Percentiles rank a stretch among this genome's conserved stretches.
Evolutionary conservation across 1,284 basidiomycete species (phyloP).

Genomic region (Cryptococcus sp.): DNA sequence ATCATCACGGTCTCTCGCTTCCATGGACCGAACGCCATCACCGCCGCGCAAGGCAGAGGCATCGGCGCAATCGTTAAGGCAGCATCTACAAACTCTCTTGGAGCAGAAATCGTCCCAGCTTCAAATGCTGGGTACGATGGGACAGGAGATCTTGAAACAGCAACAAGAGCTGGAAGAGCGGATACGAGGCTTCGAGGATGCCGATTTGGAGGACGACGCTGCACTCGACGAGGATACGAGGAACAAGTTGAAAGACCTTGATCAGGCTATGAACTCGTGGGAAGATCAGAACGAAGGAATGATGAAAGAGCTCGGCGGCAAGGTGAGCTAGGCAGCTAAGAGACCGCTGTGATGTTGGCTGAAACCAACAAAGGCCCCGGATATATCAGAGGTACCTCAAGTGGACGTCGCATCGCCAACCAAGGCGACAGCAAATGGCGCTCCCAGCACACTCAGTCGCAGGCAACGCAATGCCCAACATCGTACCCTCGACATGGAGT

Average conservation of each 20-base stretch:
- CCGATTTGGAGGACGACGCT: slow-evolving; percentile 59
- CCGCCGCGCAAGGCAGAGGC: slow-evolving; percentile 20
- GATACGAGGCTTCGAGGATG: slow-evolving; percentile 72
- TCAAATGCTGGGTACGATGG: slow-evolving; percentile 82
- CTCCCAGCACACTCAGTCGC: slow-evolving; percentile 44
- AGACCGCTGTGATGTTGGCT: too few species aligned
- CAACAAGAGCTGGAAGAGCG: slow-evolving; percentile 87
- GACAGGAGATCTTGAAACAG: slow-evolving; percentile 85
- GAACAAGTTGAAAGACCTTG: slow-evolving; percentile 72
- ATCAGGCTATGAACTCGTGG: slow-evolving; percentile 75
- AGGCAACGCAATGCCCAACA: slow-evolving; percentile 55
- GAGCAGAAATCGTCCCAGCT: slow-evolving; percentile 87
- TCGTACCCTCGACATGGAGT: slow-evolving; percentile 64
- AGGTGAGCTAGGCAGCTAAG: slow-evolving; percentile 57
- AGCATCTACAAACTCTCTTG: slow-evolving; percentile 72
- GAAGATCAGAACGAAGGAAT: slow-evolving; percentile 79
- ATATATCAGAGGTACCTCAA: background rate
- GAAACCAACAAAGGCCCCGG: background rate
- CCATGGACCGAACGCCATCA: slow-evolving; percentile 27
- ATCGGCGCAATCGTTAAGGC: slow-evolving; percentile 34
- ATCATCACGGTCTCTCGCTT: slow-evolving; percentile 27
- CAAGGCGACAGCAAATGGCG: slow-evolving; percentile 27
- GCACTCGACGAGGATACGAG: slow-evolving; percentile 61
- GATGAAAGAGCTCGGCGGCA: slow-evolving; percentile 67
- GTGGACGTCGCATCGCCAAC: slow-evolving; percentile 7